These are phyloP conservation scores for Groenewaldozyma salmanticensis DNA, from an alignment of 805 yeast species.

Conservation along the genomic window DNA sequence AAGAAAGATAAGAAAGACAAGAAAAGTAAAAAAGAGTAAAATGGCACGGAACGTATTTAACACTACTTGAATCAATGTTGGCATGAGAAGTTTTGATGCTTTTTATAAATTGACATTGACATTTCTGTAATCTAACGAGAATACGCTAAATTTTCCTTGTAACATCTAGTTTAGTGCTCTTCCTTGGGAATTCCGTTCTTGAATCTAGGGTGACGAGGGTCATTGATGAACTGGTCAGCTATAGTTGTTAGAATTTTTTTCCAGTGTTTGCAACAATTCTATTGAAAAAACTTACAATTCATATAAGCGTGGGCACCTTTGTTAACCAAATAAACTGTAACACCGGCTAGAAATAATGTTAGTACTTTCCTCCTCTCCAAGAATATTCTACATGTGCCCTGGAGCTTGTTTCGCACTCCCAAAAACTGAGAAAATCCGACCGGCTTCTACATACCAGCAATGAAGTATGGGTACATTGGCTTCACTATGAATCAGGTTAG, in stretches of 20 bases:
- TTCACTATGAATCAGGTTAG: neutral
- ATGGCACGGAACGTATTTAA: neutral
- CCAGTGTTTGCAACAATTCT: too few relatives aligned
- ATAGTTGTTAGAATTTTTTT: neutral
- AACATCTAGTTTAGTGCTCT: neutral
- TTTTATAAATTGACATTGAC: too few relatives aligned
- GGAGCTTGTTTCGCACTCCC: too few relatives aligned
- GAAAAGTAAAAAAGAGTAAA: conserved; percentile 1
- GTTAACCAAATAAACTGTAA: neutral
- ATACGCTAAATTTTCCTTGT: too few relatives aligned
- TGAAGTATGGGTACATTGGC: neutral
- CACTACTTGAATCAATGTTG: too few relatives aligned
- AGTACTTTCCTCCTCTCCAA: too few relatives aligned
- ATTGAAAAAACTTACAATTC: neutral
- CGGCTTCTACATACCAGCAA: neutral
- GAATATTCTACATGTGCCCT: too few relatives aligned
- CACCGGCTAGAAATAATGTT: too few relatives aligned
- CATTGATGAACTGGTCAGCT: neutral
- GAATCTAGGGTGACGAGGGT: neutral
- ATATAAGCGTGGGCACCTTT: neutral
- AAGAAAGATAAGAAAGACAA: conserved; percentile 4
- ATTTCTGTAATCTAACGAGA: too few relatives aligned
- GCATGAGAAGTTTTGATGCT: too few relatives aligned
- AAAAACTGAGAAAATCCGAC: too few relatives aligned
- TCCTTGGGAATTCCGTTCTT: neutral